Base-by-base conservation (phyloP, 116 monocot species). In the Trichopus zeylanicus region DNA sequence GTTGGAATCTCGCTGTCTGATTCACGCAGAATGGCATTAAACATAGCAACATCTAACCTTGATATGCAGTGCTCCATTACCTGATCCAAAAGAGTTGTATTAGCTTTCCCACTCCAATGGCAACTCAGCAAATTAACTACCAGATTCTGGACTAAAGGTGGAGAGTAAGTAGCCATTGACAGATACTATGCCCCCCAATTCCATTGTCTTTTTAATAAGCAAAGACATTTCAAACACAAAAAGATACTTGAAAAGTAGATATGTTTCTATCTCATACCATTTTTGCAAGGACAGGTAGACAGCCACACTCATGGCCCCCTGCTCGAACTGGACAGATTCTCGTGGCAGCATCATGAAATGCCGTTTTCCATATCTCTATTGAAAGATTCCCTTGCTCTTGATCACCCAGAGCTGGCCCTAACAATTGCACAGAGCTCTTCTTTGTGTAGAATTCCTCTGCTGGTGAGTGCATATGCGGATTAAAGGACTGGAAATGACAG, bases 1-100 rank as follows among this genome's bases (percentile, higher is more conserved):
- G 87, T 97, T 59, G 95, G 95, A 57, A 90, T 79, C 49, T 97
- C 87, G 59, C 52, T 70, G 29, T 71, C 90, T 35, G 95, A 87
- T 77, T 97, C 95, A 64, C 95, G 95, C 57, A 97, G 73, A 73
- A 97, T 97, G 22, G 90, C 90, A 79, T 97, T 97, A 66, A 97
- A 97, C 95, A 97, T 97, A n/a, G 91, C 95, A 59, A 97, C 82
- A 77, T 97, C 95, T 70, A 97, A 71, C 68, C 95, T 78, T 19
- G 74, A 76, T 31, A 90, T 77, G 60, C 90, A 90, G 28, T 97
- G 84, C 55, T 84, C 91, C 95, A 97, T 90, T 46, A 97, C 87
- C 91, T 97, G 51, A 13, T 26, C 23, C n/a, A 27, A 59, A 21
- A 60, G 16, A 60, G 42, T 3, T 42, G 42, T 15, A 42, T n/a